Base-by-base conservation (phyloP, 208 protist species). In the Ichthyophonus hoferi region DNA sequence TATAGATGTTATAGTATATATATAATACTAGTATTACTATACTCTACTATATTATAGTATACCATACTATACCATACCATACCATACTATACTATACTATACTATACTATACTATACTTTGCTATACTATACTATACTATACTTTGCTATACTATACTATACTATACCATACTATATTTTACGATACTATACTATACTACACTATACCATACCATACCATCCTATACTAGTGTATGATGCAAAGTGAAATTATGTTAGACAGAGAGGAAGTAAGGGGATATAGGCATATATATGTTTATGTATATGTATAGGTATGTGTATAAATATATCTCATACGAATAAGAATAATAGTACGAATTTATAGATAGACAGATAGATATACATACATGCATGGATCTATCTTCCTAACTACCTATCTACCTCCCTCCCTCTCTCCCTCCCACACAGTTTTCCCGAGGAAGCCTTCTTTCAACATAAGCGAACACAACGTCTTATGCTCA, bases 401-500 rank as follows among this genome's bases (percentile, higher is more conserved):
- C n/a, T 85, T 14, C 17, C 39, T 17, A 42, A 85, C 0, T 58
- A 58, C 39, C 24, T n/a, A 85, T 17, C 14, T 38, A 38, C 24
- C 24, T 14, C 38, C 0, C 33, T 58, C 35, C 14, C 38, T 58
- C 14, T 42, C 24, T 76, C 38, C 31, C 14, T 40, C 12, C 1
- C 1, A 0, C 39, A 35, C 39, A 94, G 88, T 12, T 93, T 93
- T 87, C 94, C 90, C 37, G 94, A 95, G 37, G 82, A 87, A 58
- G 88, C 83, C 12, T 95, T 94, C 50, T 95, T 95, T 79, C 93
- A 93, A 58, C 79, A 79, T n/a, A 31, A 82, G 67, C 12, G 87
- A 39, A 67, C 91, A 35, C 89, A 89, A 38, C 83, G 85, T 33
- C 85, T 87, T n/a, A 83, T 93, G 86, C 35, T 89, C 1, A 67